A percentile compares a stretch with the other conserved stretches of the same genome.
Conservation (phyloP, 441 rosid genomes). For the Brassica balearica region DNA sequence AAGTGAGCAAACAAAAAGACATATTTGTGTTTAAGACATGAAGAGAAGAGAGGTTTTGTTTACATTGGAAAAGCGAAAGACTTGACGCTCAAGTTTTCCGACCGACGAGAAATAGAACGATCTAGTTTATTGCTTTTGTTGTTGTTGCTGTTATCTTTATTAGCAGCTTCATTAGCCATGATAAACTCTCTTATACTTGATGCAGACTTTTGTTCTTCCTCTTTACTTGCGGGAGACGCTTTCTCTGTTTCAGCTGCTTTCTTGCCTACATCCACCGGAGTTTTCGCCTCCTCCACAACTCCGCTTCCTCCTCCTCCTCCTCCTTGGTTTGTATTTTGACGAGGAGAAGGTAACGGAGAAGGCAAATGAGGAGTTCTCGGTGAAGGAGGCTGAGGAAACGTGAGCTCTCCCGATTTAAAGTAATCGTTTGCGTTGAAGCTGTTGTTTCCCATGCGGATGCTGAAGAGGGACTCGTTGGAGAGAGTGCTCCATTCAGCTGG, state of each 20-base stretch:
- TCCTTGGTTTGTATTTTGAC: constrained; percentile 17
- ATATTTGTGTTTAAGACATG: background rate
- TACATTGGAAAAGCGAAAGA: constrained; percentile 87
- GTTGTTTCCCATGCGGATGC: constrained; percentile 60
- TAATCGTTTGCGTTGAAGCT: constrained; percentile 56
- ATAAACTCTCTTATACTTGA: constrained; percentile 63
- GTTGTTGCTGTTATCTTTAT: constrained; percentile 4
- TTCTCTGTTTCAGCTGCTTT: constrained; percentile 43
- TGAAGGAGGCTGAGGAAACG: constrained; percentile 39
- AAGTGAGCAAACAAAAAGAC: too few relatives aligned
- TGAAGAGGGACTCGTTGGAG: constrained; percentile 69
- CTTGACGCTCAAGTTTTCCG: constrained; percentile 56
- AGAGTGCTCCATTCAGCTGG: constrained; percentile 64
- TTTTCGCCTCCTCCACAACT: constrained; percentile 31
- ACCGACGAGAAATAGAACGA: constrained; percentile 46
- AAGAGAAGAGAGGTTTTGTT: constrained; percentile 1
- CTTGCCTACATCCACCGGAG: constrained; percentile 39
- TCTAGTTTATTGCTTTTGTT: constrained; percentile 30
- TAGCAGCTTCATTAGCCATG: constrained; percentile 54
- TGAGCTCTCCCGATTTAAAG: constrained; percentile 58
- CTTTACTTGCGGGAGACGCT: constrained; percentile 44
- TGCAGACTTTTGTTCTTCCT: constrained; percentile 57
- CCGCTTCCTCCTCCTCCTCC: background rate
- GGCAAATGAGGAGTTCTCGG: constrained; percentile 42
- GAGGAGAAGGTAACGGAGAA: constrained; percentile 37